Evolutionary conservation across 2,329 filamentous ascomycete genomes (phyloP).

Genomic region (Monosporascus sp.): DNA sequence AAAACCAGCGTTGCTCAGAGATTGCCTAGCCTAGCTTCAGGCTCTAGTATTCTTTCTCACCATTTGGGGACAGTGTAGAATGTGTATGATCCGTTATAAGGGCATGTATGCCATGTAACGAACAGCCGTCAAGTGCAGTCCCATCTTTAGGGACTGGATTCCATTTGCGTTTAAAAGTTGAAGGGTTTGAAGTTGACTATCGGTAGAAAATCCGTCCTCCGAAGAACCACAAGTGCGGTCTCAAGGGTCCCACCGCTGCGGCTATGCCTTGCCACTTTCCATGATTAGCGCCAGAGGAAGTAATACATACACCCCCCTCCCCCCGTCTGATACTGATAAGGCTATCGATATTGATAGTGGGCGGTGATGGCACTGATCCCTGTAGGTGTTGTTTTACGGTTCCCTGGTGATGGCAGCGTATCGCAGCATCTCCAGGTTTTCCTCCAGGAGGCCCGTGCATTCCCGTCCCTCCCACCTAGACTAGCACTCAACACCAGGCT

Average conservation of each 20-base stretch:
- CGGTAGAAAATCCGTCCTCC: neutral
- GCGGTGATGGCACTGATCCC: no score
- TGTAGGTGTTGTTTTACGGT: no score
- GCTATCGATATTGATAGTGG: neutral
- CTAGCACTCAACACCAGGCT: no score
- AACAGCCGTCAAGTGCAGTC: neutral
- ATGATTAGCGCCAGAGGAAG: neutral
- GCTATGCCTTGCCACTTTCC: neutral
- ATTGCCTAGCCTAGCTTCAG: neutral
- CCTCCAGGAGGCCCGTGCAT: no score
- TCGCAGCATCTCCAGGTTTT: no score
- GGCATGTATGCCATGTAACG: neutral
- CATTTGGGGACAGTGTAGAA: neutral
- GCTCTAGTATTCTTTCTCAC: neutral
- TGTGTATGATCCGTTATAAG: no score
- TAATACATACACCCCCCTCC: neutral
- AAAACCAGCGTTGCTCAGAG: neutral
- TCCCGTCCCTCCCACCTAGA: no score
- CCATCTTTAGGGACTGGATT: no score
- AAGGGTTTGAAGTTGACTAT: neutral
- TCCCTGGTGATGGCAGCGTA: no score
- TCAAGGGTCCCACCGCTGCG: neutral
- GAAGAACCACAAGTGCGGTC: neutral
- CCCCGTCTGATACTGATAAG: neutral
- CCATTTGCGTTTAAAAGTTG: neutral